Conservation (phyloP, 768 basidiomycete genomes). For the Serendipita sp. region DNA sequence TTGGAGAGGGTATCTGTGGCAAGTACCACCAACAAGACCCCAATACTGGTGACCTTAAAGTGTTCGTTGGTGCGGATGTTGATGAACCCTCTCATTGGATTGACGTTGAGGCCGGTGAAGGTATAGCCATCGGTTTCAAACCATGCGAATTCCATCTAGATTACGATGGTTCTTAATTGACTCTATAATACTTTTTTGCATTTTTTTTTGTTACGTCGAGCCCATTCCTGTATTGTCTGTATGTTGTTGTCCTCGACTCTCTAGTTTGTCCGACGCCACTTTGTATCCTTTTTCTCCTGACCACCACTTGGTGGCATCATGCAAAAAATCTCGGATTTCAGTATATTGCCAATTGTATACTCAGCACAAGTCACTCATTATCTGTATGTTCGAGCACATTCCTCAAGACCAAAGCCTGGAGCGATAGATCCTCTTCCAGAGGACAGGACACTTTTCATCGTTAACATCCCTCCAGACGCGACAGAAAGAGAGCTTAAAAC, state of each 20-base stretch:
- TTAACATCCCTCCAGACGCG: constrained; percentile 79
- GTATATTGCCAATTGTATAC: constrained; percentile 27
- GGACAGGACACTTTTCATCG: constrained; percentile 70
- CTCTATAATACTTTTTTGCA: background rate
- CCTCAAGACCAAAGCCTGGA: constrained; percentile 14
- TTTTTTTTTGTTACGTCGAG: background rate
- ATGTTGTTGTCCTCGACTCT: background rate
- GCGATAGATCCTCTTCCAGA: constrained; percentile 23
- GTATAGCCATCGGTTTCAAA: constrained; percentile 16
- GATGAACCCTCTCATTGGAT: constrained; percentile 7
- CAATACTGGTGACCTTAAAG: constrained; percentile 34
- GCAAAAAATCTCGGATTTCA: constrained; percentile 17
- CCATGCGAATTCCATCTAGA: constrained; percentile 17
- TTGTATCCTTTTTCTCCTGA: background rate
- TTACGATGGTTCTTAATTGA: background rate
- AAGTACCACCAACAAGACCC: constrained; percentile 41
- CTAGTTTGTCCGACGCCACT: background rate
- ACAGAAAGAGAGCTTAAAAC: constrained; percentile 63
- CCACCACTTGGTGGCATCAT: background rate
- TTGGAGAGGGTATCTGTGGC: constrained; percentile 51
- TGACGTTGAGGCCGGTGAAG: constrained; percentile 15
- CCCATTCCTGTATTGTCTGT: no score
- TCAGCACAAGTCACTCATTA: constrained; percentile 39
- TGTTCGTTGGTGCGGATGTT: constrained; percentile 20
- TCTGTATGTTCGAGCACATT: constrained; percentile 62